These are phyloP conservation scores for Auricularia cornea DNA, from an alignment of 768 basidiomycete genomes.

Conservation along the genomic window DNA sequence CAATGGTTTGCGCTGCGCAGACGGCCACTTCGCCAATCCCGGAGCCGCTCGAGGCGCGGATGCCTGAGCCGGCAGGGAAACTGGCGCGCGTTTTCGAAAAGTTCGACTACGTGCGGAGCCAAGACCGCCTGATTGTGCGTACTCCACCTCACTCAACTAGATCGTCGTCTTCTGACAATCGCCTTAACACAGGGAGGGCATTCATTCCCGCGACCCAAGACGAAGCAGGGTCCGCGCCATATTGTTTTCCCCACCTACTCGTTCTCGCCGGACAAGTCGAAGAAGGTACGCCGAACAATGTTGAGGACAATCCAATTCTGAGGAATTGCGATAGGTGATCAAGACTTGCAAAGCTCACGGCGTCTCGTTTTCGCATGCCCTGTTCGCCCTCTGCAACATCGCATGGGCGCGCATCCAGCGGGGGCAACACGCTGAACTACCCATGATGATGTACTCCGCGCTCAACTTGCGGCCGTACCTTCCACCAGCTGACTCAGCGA, in stretches of 20 bases:
- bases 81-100: constrained; percentile 39
- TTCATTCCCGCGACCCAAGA: constrained; percentile 44
- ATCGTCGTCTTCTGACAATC: no score
- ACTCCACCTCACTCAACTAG: no score
- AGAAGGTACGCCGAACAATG: constrained; percentile 28
- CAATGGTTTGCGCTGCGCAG: background rate
- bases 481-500: constrained; percentile 27
- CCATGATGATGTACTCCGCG: constrained; percentile 73
- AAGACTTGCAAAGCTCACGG: constrained; percentile 61
- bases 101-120: constrained; percentile 48
- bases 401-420: constrained; percentile 48
- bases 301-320: constrained; percentile 9
- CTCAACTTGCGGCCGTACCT: constrained; percentile 64
- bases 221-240: constrained; percentile 30
- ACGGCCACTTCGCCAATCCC: constrained; percentile 21
- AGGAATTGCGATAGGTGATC: constrained; percentile 17
- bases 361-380: constrained; percentile 65
- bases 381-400: constrained; percentile 69
- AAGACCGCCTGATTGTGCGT: constrained; percentile 45
- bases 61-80: constrained; percentile 29
- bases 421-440: background rate
- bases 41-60: constrained; percentile 41
- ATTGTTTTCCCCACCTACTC: constrained; percentile 67
- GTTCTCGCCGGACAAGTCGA: constrained; percentile 48
- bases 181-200: constrained; percentile 51